Evolutionary conservation across 331 rosid species (phyloP), one percentile per base, ranked within the genome.

Genomic region (Ulmus americana): DNA sequence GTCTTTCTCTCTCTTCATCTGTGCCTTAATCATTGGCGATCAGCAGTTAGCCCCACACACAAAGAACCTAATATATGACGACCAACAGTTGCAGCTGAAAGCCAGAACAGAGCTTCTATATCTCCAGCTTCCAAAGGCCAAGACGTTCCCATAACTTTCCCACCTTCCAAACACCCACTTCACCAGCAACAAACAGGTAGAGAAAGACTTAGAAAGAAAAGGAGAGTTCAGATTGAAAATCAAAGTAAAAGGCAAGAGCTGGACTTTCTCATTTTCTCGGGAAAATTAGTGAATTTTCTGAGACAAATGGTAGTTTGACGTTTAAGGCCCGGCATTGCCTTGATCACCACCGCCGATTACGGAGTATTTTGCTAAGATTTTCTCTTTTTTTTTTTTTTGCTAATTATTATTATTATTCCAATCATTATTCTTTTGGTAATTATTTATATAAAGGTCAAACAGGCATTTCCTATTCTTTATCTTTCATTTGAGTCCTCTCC

Each of bases 371-470:
- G 65, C n/a, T 8, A 10, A 15, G 7, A 15, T 3, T 58, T 38
- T 10, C 7, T 51, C 16, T 71, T 8, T 35, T 38, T 9, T n/a
- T 39, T 64, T 64, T 8, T 10, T 10, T 38, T 38, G 5, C 6
- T 53, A 53, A 53, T 57, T 57, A 11, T 10, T 57, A 57, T 10
- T 10, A 5, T 10, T 9, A 47, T 9, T 47, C 11, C 12, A 47
- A 47, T 47, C 3, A 14, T 14, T 47, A 47, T 10, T 9, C n/a
- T 56, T 56, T 56, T 22, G 41, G 12, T 56, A 13, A 6, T 0
- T 28, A 39, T 57, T 28, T 28, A 45, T 16, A 49, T 45, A 50
- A 78, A 75, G 77, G 86, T 81, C 80, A 81, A 80, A 81, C 28
- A 68, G 71, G 68, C 74, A 70, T 70, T 49, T 74, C 50, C 42